Percentiles rank a stretch among this genome's conserved stretches.
These are phyloP conservation scores for Umbilicus rupestris DNA, from an alignment of 164 flowering plant genomes.

Conservation along the genomic window DNA sequence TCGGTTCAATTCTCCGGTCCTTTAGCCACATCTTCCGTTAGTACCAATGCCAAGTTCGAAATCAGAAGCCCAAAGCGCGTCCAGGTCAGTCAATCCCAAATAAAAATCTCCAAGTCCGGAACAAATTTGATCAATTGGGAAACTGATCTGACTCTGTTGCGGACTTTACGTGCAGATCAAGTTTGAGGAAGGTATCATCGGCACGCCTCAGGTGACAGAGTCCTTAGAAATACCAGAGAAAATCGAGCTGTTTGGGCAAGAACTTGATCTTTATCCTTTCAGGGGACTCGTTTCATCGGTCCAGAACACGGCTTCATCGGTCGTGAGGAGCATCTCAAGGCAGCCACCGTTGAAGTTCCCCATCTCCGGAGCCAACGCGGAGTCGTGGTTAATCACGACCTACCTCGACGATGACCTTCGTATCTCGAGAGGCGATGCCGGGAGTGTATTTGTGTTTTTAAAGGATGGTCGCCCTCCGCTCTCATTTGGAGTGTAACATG, in stretches of 20 bases:
- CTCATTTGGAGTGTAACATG: background rate
- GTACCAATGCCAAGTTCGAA: conserved; percentile 84
- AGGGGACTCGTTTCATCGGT: conserved; percentile 58
- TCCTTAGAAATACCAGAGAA: conserved; percentile 69
- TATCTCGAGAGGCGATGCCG: conserved; percentile 81
- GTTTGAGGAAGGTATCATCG: conserved; percentile 81
- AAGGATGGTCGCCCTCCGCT: conserved; percentile 64
- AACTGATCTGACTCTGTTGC: background rate
- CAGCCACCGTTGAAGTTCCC: conserved; percentile 75
- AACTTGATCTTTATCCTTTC: conserved; percentile 65
- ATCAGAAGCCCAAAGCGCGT: conserved; percentile 90
- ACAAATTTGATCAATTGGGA: background rate
- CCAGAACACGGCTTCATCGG: conserved; percentile 77
- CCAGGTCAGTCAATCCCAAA: conserved; percentile 39
- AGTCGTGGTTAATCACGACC: conserved; percentile 85
- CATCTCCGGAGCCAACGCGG: conserved; percentile 41
- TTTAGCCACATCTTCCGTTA: conserved; percentile 64
- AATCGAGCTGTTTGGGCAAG: conserved; percentile 72
- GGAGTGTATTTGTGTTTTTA: conserved; percentile 79
- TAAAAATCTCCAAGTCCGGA: too few relatives aligned
- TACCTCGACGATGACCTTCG: conserved; percentile 85
- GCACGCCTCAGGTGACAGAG: conserved; percentile 87
- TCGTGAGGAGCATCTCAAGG: conserved; percentile 62
- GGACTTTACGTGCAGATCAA: conserved; percentile 44
- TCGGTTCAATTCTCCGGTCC: conserved; percentile 75